phyloP scores from a whole-genome alignment of 179 eudicot genomes.

The Actinidia chinensis region DNA sequence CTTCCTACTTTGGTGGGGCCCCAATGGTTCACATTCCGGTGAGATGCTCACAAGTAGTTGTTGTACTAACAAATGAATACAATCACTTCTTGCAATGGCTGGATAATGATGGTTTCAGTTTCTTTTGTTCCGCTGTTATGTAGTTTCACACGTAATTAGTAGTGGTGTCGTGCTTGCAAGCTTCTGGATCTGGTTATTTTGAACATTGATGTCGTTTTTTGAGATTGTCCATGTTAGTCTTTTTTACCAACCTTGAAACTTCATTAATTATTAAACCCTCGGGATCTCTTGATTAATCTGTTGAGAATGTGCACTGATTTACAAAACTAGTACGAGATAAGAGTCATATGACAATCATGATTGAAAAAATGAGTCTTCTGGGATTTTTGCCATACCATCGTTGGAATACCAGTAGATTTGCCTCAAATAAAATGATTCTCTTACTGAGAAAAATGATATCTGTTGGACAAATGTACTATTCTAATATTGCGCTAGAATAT shows the following conservation, averaged over 20 bases:
- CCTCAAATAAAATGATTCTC: neutral
- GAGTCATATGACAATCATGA: too few species aligned
- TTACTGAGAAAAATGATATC: neutral
- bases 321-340: too few species aligned
- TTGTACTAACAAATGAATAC: constrained; percentile 7
- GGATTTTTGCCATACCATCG: neutral
- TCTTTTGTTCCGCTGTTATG: neutral
- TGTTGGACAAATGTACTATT: neutral
- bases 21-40: constrained; percentile 73
- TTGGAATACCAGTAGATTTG: neutral
- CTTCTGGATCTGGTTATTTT: constrained; percentile 5
- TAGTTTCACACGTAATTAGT: neutral
- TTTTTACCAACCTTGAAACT: neutral
- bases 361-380: neutral
- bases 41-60: constrained; percentile 1
- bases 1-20: constrained; percentile 77
- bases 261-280: neutral
- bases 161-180: constrained; percentile 5
- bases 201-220: neutral
- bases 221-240: neutral
- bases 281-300: neutral
- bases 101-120: neutral
- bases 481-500: neutral
- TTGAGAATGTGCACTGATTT: neutral
- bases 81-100: constrained; percentile 9